Evolutionary conservation across 23 red algal species (phyloP).

Genomic region (Gracilaria vermiculophylla): DNA sequence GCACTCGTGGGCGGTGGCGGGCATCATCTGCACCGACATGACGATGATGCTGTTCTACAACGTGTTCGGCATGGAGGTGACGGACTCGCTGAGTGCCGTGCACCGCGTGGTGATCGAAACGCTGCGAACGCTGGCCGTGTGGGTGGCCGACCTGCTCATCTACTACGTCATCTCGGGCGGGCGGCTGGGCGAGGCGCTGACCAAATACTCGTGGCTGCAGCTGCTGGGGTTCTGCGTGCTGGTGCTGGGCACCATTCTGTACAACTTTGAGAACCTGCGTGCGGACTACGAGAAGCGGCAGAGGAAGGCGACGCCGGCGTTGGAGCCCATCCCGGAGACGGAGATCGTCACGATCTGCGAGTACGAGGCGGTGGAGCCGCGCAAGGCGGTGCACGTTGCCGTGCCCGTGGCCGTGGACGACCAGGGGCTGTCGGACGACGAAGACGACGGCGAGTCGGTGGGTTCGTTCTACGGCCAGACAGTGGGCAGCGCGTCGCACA

Average conservation of each 20-base stretch:
- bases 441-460: background rate
- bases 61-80: conserved; percentile 94
- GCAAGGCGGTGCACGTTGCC: background rate
- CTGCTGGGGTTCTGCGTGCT: conserved; percentile 78
- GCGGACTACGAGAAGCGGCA: conserved; percentile 35
- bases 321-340: background rate
- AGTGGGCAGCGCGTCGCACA: conserved; percentile 24
- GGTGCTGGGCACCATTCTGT: conserved; percentile 82
- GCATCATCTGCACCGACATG: conserved; percentile 75
- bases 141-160: conserved; percentile 84
- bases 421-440: background rate
- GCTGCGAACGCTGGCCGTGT: conserved; percentile 90
- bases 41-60: conserved; percentile 90
- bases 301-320: background rate
- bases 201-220: conserved; percentile 80
- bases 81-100: conserved; percentile 73
- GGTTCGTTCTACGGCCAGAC: conserved; percentile 24
- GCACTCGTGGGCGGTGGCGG: conserved; percentile 68
- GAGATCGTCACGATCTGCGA: background rate
- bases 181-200: conserved; percentile 83
- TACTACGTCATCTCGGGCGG: conserved; percentile 81
- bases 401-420: background rate
- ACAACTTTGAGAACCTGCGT: conserved; percentile 62
- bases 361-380: background rate
- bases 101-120: conserved; percentile 93